Evolutionary conservation across 2,329 filamentous ascomycete genomes (phyloP).

Genomic region (Neonectria ditissima): DNA sequence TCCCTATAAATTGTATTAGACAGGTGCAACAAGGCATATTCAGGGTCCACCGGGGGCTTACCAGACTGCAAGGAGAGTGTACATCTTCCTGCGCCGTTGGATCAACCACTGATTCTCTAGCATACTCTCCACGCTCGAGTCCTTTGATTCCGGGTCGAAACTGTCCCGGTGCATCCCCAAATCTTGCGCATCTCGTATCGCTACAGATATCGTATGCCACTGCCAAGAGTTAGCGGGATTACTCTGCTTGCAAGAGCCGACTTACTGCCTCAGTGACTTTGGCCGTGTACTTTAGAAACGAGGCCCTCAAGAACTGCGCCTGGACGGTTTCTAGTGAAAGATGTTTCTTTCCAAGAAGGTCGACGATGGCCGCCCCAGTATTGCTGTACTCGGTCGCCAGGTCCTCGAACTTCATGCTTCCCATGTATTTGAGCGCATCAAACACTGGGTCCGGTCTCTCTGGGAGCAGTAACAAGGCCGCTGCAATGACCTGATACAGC

Average conservation of each 20-base stretch:
- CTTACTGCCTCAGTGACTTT: conserved; percentile 67
- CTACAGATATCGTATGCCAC: conserved; percentile 68
- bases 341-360: conserved; percentile 67
- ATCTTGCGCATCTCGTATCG: conserved; percentile 72
- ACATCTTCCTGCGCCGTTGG: conserved; percentile 66
- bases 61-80: conserved; percentile 64
- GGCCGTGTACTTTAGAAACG: conserved; percentile 69
- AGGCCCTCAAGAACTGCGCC: conserved; percentile 67
- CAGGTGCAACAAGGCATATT: background rate
- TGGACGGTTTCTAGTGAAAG: conserved; percentile 68
- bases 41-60: conserved; percentile 23
- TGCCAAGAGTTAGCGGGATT: conserved; percentile 38
- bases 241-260: background rate
- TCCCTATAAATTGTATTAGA: conserved; percentile 56
- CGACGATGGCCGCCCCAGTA: conserved; percentile 64
- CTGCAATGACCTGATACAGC: conserved; percentile 69
- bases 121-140: conserved; percentile 60
- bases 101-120: conserved; percentile 70
- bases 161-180: conserved; percentile 69
- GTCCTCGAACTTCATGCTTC: conserved; percentile 70
- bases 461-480: conserved; percentile 65
- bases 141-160: conserved; percentile 62
- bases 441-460: conserved; percentile 61
- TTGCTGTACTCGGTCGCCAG: conserved; percentile 72
- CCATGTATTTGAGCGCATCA: conserved; percentile 68